Evolutionary conservation across 2,329 filamentous ascomycete species (phyloP).

Genomic region (Emergomyces orientalis): DNA sequence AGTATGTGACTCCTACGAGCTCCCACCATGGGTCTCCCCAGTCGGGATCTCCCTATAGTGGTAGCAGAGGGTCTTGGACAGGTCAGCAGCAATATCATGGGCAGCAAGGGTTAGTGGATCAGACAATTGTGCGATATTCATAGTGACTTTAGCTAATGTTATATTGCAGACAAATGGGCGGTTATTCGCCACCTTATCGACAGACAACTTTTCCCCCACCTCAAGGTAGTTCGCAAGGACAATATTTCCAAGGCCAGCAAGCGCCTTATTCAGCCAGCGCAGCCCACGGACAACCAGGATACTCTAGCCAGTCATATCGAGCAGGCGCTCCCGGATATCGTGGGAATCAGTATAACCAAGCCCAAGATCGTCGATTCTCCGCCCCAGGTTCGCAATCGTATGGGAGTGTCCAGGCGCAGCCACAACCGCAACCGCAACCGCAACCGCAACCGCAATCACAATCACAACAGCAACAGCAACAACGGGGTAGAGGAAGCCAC

Average conservation of each 20-base stretch:
- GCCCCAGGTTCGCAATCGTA: slow-evolving; percentile 41
- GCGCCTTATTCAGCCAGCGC: slow-evolving; percentile 46
- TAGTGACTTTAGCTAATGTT: slow-evolving; percentile 20
- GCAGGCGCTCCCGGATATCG: slow-evolving; percentile 50
- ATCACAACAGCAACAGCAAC: slow-evolving; percentile 17
- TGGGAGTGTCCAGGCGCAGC: slow-evolving; percentile 21
- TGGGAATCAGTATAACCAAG: slow-evolving; percentile 47
- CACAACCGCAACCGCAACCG: background rate
- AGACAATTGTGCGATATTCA: slow-evolving; percentile 8
- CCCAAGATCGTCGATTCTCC: slow-evolving; percentile 38
- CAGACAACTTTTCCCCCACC: slow-evolving; percentile 45
- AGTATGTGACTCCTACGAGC: slow-evolving; percentile 46
- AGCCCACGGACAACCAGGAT: slow-evolving; percentile 49
- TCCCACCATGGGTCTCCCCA: slow-evolving; percentile 54
- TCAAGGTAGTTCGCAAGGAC: slow-evolving; percentile 45
- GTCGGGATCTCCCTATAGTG: slow-evolving; percentile 51
- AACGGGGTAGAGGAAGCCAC: slow-evolving; percentile 49
- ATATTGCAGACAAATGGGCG: slow-evolving; percentile 37
- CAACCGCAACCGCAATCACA: background rate
- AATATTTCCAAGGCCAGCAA: slow-evolving; percentile 45
- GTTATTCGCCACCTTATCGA: slow-evolving; percentile 55
- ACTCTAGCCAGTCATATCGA: slow-evolving; percentile 40
- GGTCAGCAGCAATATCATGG: slow-evolving; percentile 36
- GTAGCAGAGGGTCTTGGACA: slow-evolving; percentile 46
- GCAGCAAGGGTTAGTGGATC: slow-evolving; percentile 43